Percentiles rank a stretch among this genome's conserved stretches.
Conservation (phyloP, 768 basidiomycete species). For the Tubosaeta sp. region DNA sequence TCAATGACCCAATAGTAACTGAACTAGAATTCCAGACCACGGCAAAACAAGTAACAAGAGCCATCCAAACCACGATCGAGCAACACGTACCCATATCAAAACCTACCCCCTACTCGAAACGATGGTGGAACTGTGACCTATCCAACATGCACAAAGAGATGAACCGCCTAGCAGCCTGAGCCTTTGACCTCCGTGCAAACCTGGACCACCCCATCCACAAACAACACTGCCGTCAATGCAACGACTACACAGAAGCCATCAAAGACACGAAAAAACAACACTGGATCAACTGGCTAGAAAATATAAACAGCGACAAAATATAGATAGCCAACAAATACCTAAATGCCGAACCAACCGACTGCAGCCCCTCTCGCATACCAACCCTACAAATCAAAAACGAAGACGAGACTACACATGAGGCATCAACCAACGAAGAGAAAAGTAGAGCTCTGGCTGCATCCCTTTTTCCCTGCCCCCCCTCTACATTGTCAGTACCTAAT, state of each 20-base stretch:
- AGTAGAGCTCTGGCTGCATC: not conserved
- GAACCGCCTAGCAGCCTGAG: no score
- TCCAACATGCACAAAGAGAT: no score
- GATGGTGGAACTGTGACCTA: no score
- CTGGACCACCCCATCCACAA: no score
- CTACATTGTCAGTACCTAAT: not conserved
- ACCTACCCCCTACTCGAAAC: not conserved
- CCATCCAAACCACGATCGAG: slow-evolving; percentile 16
- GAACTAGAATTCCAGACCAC: slow-evolving; percentile 7
- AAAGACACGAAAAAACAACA: slow-evolving; percentile 4
- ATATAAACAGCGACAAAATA: not conserved
- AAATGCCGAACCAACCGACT: not conserved
- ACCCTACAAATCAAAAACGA: slow-evolving; percentile 18
- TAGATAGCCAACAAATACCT: slow-evolving; percentile 10
- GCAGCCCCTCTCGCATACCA: not conserved
- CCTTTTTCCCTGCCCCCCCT: not conserved
- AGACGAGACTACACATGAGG: slow-evolving; percentile 8
- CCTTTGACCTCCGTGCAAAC: no score
- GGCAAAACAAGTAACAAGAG: slow-evolving; percentile 3
- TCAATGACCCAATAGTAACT: not conserved
- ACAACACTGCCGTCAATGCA: not conserved
- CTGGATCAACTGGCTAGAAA: slow-evolving; percentile 10
- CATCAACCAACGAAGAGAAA: not conserved
- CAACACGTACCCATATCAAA: slow-evolving; percentile 14
- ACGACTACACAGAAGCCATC: not conserved